Evolutionary conservation across 2,329 filamentous ascomycete species (phyloP).

Genomic region (Ascochyta lentis): DNA sequence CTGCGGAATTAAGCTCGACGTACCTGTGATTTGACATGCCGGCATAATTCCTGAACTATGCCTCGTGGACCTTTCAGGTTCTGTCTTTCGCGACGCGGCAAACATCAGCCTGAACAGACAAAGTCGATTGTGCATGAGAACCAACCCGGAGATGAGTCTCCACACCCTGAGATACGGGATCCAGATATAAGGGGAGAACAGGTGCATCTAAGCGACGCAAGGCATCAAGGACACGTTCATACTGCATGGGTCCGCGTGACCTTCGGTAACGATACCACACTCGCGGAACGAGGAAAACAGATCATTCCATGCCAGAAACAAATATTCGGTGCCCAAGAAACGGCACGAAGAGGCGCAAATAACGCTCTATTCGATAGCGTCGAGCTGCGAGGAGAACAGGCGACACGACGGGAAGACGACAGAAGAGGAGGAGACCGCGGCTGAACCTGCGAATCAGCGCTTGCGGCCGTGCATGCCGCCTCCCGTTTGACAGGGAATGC

Average conservation of each 20-base stretch:
- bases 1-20: not conserved
- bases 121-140: conserved; percentile 1
- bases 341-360: not conserved
- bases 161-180: not conserved
- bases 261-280: not conserved
- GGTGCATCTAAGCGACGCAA: conserved; percentile 10
- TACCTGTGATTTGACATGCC: not conserved
- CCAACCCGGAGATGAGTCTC: conserved; percentile 8
- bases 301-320: not conserved
- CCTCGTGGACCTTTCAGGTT: not conserved
- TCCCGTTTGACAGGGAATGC: conserved; percentile 6
- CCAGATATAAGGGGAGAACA: not conserved
- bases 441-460: conserved; percentile 11
- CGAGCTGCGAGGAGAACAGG: conserved; percentile 5
- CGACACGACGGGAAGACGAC: conserved; percentile 10
- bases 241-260: conserved; percentile 7
- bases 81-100: not conserved
- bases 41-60: not conserved
- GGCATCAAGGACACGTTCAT: conserved; percentile 7
- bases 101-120: not conserved
- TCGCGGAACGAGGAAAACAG: not conserved
- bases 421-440: conserved; percentile 11
- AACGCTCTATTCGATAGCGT: conserved; percentile 14
- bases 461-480: conserved; percentile 12
- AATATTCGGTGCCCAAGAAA: not conserved